Percentiles rank a stretch among this genome's conserved stretches.
These are phyloP conservation scores for Leccinum rimulosum DNA, from an alignment of 768 basidiomycete species.

Conservation along the genomic window DNA sequence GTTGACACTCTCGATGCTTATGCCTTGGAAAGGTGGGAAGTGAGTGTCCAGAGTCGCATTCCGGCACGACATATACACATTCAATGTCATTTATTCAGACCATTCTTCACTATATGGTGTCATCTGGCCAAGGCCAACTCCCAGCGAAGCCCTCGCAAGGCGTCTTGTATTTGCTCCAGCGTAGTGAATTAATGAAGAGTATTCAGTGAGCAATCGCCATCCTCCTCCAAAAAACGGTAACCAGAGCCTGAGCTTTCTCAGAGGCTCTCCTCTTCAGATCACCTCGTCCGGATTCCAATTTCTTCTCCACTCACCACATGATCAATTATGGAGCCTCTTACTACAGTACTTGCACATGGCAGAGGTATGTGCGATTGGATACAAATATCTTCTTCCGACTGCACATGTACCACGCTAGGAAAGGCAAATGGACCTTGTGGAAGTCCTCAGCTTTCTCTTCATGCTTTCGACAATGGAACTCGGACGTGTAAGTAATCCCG, in stretches of 20 bases:
- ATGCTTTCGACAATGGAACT: conserved; percentile 98
- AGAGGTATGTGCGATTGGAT: conserved; percentile 50
- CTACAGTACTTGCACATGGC: conserved; percentile 86
- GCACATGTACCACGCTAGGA: conserved; percentile 45
- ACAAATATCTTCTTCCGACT: conserved; percentile 10
- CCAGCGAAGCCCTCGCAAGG: conserved; percentile 76
- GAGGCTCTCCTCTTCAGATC: conserved; percentile 67
- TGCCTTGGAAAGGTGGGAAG: conserved; percentile 91
- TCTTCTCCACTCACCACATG: conserved; percentile 89
- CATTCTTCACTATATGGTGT: conserved; percentile 98
- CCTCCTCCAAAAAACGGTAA: background rate
- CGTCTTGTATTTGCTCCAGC: conserved; percentile 78
- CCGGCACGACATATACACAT: background rate
- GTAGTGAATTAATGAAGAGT: conserved; percentile 83
- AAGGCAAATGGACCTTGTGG: conserved; percentile 88
- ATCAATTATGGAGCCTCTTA: conserved; percentile 92
- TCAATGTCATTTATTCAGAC: conserved; percentile 48
- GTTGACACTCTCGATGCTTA: conserved; percentile 72
- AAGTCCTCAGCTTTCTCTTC: conserved; percentile 91
- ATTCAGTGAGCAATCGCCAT: conserved; percentile 48
- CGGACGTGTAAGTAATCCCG: conserved; percentile 58
- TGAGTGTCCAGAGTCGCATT: conserved; percentile 29
- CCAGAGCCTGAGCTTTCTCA: conserved; percentile 21
- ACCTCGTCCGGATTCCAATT: conserved; percentile 97
- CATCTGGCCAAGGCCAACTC: conserved; percentile 76